Conservation (phyloP, 257 asterid genomes). For the Nicotiana sylvestris region DNA sequence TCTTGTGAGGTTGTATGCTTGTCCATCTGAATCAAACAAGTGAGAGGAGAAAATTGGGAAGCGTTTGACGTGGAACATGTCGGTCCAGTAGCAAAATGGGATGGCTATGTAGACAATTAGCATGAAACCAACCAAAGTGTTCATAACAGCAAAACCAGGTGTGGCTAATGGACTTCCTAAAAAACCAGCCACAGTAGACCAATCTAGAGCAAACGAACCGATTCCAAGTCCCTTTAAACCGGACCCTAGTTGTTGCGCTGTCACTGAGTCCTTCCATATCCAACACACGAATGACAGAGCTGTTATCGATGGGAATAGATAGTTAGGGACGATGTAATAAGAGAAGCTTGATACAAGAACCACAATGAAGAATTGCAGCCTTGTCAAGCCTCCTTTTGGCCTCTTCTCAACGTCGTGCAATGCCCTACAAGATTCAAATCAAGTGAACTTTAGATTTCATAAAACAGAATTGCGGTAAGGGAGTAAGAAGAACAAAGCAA, state of each 20-base stretch:
- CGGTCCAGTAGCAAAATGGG: slow-evolving; percentile 56
- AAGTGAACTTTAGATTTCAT: too few species aligned
- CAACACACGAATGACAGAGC: slow-evolving; percentile 18
- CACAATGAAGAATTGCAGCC: slow-evolving; percentile 56
- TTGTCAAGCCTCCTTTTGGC: slow-evolving; percentile 40
- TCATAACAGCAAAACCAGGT: slow-evolving; percentile 63
- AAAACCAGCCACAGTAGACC: slow-evolving; percentile 61
- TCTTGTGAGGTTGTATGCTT: slow-evolving; percentile 41
- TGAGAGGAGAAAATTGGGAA: slow-evolving; percentile 59
- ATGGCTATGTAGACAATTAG: slow-evolving; percentile 31
- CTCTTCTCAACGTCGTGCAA: slow-evolving; percentile 51
- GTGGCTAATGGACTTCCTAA: slow-evolving; percentile 67
- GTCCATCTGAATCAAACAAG: slow-evolving; percentile 49
- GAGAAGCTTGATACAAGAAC: slow-evolving; percentile 59
- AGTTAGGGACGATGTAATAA: slow-evolving; percentile 34
- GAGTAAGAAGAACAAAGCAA: too few species aligned
- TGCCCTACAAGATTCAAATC: slow-evolving; percentile 27
- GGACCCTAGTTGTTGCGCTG: slow-evolving; percentile 25
- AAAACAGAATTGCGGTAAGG: too few species aligned
- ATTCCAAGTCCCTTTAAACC: slow-evolving; percentile 24
- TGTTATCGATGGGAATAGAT: slow-evolving; percentile 14
- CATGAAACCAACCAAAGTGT: slow-evolving; percentile 55
- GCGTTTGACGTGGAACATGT: slow-evolving; percentile 39
- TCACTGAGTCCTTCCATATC: slow-evolving; percentile 15
- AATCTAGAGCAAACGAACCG: slow-evolving; percentile 44